Conservation (phyloP, 2,329 filamentous ascomycete species). For the Arthrobotrys entomopaga region DNA sequence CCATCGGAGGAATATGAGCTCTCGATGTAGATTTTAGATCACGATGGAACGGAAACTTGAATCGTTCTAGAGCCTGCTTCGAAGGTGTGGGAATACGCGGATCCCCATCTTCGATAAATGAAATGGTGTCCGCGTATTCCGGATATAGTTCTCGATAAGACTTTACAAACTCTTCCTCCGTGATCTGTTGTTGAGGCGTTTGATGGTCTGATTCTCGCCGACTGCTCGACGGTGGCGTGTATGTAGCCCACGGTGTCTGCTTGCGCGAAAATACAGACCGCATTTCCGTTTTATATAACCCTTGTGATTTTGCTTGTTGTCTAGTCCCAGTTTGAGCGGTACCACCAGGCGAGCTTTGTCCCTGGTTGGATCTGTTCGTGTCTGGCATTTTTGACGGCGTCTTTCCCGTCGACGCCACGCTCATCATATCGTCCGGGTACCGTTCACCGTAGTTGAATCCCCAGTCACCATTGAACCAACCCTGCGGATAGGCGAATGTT, state of each 20-base stretch:
- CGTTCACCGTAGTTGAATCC: slow-evolving; percentile 22
- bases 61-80: slow-evolving; percentile 10
- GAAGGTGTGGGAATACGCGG: slow-evolving; percentile 5
- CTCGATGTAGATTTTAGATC: slow-evolving; percentile 8
- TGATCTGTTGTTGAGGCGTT: background rate
- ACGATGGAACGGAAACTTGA: slow-evolving; percentile 9
- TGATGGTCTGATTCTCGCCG: too few relatives aligned
- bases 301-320: background rate
- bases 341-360: background rate
- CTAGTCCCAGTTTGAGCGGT: background rate
- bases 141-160: slow-evolving; percentile 23
- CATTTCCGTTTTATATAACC: background rate
- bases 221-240: too few relatives aligned
- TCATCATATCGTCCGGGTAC: slow-evolving; percentile 1
- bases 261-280: background rate
- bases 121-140: slow-evolving; percentile 21
- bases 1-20: slow-evolving; percentile 7
- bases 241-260: background rate
- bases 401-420: too few relatives aligned
- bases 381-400: background rate
- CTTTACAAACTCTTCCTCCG: slow-evolving; percentile 15
- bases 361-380: slow-evolving; percentile 12
- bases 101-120: slow-evolving; percentile 16
- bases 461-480: background rate
- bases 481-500: slow-evolving; percentile 13